Percentiles rank a stretch among this genome's conserved stretches.
phyloP scores from a whole-genome alignment of 306 rosid genomes.

The Senna siamea region DNA sequence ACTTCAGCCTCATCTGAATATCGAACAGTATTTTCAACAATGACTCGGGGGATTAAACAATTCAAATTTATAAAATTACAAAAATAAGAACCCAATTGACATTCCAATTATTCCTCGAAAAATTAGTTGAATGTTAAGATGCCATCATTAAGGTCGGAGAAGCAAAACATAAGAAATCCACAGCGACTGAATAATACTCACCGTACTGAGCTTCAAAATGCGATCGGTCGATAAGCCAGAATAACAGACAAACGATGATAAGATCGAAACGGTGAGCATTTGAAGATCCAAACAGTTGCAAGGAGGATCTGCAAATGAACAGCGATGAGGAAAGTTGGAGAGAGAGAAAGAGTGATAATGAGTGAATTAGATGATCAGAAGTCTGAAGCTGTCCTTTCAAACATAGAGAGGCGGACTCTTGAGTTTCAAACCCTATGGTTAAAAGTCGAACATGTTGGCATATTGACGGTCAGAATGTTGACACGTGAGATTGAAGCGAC shows the following conservation, averaged over 20 bases:
- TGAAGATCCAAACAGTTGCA: conserved; percentile 48
- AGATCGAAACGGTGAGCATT: conserved; percentile 40
- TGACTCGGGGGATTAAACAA: background rate
- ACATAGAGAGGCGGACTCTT: conserved; percentile 69
- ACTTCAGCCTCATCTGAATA: background rate
- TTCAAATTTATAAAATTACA: conserved; percentile 20
- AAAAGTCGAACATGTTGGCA: conserved; percentile 45
- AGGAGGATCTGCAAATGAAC: conserved; percentile 43
- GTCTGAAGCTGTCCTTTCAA: conserved; percentile 66
- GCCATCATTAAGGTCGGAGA: background rate
- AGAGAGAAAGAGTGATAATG: conserved; percentile 6
- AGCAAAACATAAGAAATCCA: conserved; percentile 7
- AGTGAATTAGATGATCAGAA: conserved; percentile 43
- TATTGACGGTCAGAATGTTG: conserved; percentile 33
- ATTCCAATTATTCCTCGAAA: background rate
- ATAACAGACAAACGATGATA: background rate
- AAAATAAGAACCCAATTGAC: background rate
- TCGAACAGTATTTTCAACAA: background rate
- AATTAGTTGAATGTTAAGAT: background rate
- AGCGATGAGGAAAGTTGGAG: background rate
- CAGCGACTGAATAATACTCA: conserved; percentile 36
- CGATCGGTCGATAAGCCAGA: conserved; percentile 27
- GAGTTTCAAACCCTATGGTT: conserved; percentile 65
- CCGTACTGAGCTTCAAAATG: conserved; percentile 44
- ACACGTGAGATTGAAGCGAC: conserved; percentile 30